Percentiles rank a stretch among this genome's conserved stretches.
Conservation (phyloP, 2,329 filamentous ascomycete genomes). For the Chrysosporium queenslandicum region DNA sequence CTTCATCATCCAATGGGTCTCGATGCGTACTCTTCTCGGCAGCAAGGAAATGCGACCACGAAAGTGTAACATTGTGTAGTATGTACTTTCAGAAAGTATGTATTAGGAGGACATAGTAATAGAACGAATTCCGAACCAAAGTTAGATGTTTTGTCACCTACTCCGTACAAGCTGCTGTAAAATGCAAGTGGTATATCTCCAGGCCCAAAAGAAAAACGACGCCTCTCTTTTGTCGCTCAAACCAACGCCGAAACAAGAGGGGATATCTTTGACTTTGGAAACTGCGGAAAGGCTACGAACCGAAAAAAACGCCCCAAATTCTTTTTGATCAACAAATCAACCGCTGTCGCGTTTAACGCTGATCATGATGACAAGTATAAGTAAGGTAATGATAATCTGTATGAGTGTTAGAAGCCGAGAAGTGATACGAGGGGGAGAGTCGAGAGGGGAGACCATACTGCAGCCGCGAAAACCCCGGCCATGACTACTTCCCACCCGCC, state of each 20-base stretch:
- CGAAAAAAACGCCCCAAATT: neutral
- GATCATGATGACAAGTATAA: constrained; percentile 17
- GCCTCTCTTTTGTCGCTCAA: neutral
- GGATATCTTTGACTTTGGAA: neutral
- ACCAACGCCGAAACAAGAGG: neutral
- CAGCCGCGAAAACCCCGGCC: constrained; percentile 8
- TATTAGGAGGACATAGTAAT: no score
- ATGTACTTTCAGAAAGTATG: no score
- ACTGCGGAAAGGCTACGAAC: neutral
- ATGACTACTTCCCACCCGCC: constrained; percentile 34
- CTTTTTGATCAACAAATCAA: no score
- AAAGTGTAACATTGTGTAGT: no score
- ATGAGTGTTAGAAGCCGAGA: neutral
- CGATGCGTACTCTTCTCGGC: no score
- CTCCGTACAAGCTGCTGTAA: neutral
- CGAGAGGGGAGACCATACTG: constrained; percentile 12
- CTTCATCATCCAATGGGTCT: no score
- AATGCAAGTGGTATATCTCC: neutral
- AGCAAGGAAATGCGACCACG: no score
- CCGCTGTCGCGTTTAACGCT: constrained; percentile 3
- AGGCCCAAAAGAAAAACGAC: neutral
- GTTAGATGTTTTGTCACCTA: no score
- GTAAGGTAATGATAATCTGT: constrained; percentile 13
- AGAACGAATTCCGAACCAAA: no score
- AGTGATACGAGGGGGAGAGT: neutral